Evolutionary conservation across 768 basidiomycete genomes (phyloP).

Genomic region (Termitomyces sp.): DNA sequence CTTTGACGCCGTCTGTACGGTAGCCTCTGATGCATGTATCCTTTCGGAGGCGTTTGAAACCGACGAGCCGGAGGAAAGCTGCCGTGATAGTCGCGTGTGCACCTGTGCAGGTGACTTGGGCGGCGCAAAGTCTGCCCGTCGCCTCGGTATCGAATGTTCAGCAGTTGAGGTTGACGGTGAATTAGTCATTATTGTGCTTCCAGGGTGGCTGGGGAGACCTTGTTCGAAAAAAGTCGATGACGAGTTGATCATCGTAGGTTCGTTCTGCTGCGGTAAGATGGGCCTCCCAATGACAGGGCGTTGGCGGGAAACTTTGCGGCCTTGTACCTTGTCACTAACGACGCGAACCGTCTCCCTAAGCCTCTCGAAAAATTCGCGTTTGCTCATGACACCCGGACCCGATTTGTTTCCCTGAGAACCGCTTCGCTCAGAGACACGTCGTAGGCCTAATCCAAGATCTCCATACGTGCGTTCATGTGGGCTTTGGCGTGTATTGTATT

Average conservation of each 20-base stretch:
- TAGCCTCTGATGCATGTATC: conserved; percentile 39
- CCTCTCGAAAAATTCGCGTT: conserved; percentile 63
- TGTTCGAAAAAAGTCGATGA: conserved; percentile 40
- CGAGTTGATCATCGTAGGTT: conserved; percentile 24
- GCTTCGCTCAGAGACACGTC: conserved; percentile 44
- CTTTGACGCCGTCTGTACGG: conserved; percentile 45
- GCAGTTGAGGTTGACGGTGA: conserved; percentile 68
- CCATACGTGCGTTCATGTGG: conserved; percentile 22
- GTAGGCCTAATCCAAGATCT: conserved; percentile 43
- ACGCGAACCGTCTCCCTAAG: conserved; percentile 62
- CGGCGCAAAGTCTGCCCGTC: conserved; percentile 68
- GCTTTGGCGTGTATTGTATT: conserved; percentile 12
- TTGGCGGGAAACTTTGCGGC: conserved; percentile 28
- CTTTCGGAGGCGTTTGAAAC: conserved; percentile 29
- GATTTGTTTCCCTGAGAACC: conserved; percentile 26
- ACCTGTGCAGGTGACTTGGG: conserved; percentile 44
- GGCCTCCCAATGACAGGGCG: conserved; percentile 62
- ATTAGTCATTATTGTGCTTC: conserved; percentile 46
- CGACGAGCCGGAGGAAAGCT: conserved; percentile 30
- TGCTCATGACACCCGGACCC: conserved; percentile 62
- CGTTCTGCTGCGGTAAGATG: conserved; percentile 27
- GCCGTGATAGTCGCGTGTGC: conserved; percentile 31
- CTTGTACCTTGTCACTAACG: conserved; percentile 55
- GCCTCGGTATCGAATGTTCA: conserved; percentile 60
- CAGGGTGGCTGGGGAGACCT: conserved; percentile 34